Evolutionary conservation across 1,139 yeast genomes (phyloP), one percentile per base, ranked within the genome.

Genomic region (Geotrichum citri-aurantii): DNA sequence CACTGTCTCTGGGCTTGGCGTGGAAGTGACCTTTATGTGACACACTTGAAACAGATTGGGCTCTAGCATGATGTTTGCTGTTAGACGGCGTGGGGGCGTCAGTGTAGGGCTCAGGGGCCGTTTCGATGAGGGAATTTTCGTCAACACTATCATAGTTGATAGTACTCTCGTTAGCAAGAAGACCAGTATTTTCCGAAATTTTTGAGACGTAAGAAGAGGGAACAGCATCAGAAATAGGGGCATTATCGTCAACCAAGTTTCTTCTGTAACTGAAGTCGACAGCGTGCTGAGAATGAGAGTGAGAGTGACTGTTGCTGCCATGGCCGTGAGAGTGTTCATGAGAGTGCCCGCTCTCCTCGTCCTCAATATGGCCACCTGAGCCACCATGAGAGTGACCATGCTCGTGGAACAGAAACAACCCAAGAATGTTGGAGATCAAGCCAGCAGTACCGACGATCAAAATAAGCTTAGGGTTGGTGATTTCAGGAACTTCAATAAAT

Each of bases 351-450:
- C 68, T 68, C 29, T 61, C 68, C 5, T 61, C 66, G 14, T 63
- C 67, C 12, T 60, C 62, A 4, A 55, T 64, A 33, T 78, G 72
- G 12, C 69, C 71, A 66, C 80, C 83, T 19, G 78, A 72, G 64
- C 78, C 81, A 24, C 77, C 76, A 65, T 79, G 85, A 50, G 77
- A 77, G 67, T 86, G 93, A 12, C 93, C 96, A 68, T 88, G 96
- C 65, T 91, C 97, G 71, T 92, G 97, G 83, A 93, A 93, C 66
- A 93, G 78, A 40, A 88, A 79, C 62, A 93, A 78, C 0, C 99
- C 99, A 37, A 89, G 77, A 55, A 90, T 75, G 73, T 93, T 93
- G 60, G 97, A 89, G 5, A 82, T 65, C 63, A 93, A 79, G 0
- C 99, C 99, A 17, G 89, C 86, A 58, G 79, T 65, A 27, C 99